A percentile compares a stretch with the other conserved stretches of the same genome.
Conservation (phyloP, 2,329 filamentous ascomycete species). For the Colletotrichum sp. region DNA sequence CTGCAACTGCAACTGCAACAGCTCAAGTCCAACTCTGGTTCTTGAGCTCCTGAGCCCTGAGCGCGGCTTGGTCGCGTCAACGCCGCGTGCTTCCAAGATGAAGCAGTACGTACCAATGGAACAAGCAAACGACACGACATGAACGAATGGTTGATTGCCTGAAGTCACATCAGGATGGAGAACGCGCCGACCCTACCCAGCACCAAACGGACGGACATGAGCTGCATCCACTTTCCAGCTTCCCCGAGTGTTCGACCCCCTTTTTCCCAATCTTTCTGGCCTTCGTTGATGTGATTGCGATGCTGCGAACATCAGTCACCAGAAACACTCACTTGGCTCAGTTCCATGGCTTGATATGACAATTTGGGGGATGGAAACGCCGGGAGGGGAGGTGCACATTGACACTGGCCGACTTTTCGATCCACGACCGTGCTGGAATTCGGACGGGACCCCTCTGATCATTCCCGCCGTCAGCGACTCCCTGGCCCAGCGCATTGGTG, state of each 20-base stretch:
- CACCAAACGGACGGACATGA: constrained; percentile 7
- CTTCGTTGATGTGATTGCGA: constrained; percentile 1
- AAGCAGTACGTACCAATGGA: background rate
- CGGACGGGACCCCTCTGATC: background rate
- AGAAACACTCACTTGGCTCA: background rate
- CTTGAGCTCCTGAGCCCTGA: background rate
- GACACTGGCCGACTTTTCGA: background rate
- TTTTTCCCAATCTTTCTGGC: constrained; percentile 6
- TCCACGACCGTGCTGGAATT: background rate
- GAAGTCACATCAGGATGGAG: background rate
- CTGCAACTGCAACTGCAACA: background rate
- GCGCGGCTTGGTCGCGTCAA: background rate
- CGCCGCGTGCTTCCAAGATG: background rate
- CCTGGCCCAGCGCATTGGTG: constrained; percentile 4
- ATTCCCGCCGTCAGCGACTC: background rate
- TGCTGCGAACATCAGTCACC: background rate
- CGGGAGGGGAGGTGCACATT: background rate
- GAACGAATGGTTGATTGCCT: background rate
- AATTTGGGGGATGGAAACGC: background rate
- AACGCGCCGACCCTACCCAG: background rate
- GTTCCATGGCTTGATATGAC: constrained; percentile 1
- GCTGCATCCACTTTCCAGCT: constrained; percentile 20
- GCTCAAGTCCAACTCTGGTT: background rate
- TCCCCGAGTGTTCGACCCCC: constrained; percentile 13
- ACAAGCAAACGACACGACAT: background rate